phyloP scores from a whole-genome alignment of 2,329 filamentous ascomycete genomes.

The Aspergillus pseudoglaucus region DNA sequence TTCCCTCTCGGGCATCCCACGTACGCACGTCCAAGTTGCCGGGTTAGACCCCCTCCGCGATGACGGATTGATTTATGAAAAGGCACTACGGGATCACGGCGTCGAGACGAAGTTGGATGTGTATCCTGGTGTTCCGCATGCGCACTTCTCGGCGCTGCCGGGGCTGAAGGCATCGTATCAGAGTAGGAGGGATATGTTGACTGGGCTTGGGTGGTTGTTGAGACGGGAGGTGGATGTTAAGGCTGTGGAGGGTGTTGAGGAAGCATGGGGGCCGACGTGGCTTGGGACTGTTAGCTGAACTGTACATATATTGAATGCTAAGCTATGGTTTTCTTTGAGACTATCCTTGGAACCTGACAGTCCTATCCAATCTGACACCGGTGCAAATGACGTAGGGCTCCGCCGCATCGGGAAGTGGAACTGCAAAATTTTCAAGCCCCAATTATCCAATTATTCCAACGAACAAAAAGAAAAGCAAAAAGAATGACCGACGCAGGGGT shows the following conservation, averaged over 20 bases:
- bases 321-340: no score
- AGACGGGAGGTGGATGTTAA: neutral
- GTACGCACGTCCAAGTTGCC: slow-evolving; percentile 45
- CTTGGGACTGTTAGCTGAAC: neutral
- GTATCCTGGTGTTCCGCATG: slow-evolving; percentile 40
- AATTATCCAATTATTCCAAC: neutral
- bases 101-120: slow-evolving; percentile 42
- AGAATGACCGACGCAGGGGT: slow-evolving; percentile 33
- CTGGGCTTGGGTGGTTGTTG: slow-evolving; percentile 10
- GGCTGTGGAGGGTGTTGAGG: neutral
- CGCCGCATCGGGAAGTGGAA: no score
- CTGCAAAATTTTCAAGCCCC: no score
- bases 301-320: neutral
- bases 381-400: no score
- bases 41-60: slow-evolving; percentile 49
- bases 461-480: slow-evolving; percentile 8
- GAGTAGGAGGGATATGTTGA: slow-evolving; percentile 9
- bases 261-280: neutral
- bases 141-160: slow-evolving; percentile 9
- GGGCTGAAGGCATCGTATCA: slow-evolving; percentile 7
- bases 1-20: slow-evolving; percentile 1
- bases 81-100: slow-evolving; percentile 39
- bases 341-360: no score
- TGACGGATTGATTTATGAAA: slow-evolving; percentile 49
- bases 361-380: neutral